These are phyloP conservation scores for Cryphonectria radicalis DNA, from an alignment of 2,329 filamentous ascomycete species.

Conservation along the genomic window DNA sequence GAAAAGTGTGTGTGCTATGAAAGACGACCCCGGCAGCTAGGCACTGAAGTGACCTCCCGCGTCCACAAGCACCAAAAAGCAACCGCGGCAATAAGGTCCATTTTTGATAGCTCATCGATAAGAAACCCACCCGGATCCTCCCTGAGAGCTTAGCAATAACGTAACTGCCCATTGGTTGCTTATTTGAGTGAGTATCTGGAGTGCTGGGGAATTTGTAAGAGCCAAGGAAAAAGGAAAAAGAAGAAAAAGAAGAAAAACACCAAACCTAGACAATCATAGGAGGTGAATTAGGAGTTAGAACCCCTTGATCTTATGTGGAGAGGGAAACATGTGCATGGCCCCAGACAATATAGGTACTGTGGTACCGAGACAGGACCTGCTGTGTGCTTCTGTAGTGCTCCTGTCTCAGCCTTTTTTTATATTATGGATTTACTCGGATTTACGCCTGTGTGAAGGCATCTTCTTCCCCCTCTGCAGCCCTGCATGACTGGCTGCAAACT, in stretches of 20 bases:
- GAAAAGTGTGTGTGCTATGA: neutral
- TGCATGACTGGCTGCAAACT: neutral
- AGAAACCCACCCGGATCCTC: neutral
- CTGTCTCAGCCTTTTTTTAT: conserved; percentile 4
- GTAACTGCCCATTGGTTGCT: neutral
- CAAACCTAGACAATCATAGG: neutral
- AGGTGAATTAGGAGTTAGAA: neutral
- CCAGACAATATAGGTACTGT: neutral
- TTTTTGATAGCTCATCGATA: conserved; percentile 22
- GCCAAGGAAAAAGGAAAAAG: neutral
- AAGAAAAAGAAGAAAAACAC: neutral
- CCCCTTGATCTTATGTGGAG: neutral
- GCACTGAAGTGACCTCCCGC: neutral
- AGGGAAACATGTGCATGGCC: neutral
- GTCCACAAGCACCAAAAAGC: no score
- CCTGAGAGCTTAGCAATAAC: conserved; percentile 11
- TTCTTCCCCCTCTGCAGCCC: neutral
- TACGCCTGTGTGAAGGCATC: neutral
- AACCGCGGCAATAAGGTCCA: conserved; percentile 1
- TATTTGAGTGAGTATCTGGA: neutral
- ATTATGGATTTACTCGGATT: neutral
- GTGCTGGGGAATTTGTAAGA: neutral
- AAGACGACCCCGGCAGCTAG: neutral
- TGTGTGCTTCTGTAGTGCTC: neutral
- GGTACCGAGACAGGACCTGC: neutral